Evolutionary conservation across 352 stramenopile genomes (phyloP), one percentile per base, ranked within the genome.

Genomic region (Globisporangium megalacanthum): DNA sequence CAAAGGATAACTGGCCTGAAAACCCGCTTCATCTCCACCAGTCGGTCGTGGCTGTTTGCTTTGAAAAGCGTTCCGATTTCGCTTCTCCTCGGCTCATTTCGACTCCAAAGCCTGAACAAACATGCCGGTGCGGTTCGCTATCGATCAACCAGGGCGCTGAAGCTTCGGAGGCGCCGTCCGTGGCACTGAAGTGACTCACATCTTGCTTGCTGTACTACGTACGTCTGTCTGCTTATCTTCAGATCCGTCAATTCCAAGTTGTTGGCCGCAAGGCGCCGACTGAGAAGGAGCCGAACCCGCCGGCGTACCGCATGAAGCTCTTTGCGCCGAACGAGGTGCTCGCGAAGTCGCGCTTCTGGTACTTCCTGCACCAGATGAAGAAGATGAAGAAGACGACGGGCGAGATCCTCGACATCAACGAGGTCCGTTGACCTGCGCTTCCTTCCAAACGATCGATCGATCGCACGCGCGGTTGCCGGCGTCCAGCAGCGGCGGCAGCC

Each of bases 351-450:
- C 97, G 98, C 76, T 99, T 99, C 90, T 99, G 97, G 97, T 99
- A 99, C 88, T 99, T 99, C 85, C 95, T 99, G 73, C 97, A 99
- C 80, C 96, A 99, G 88, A 99, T 99, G 87, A 95, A 97, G 70
- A 99, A 99, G 90, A 99, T 99, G 97, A 99, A 99, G 94, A 99
- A 99, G 92, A 99, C 96, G 56, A 99, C 97, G 52, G 98, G 97
- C 75, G 97, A 99, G 81, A 99, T 99, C 77, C 81, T 99, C 55
- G 94, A 98, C 79, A 83, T 98, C 65, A 98, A 98, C 73, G 97
- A 99, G 89, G 89, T 98, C 61, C 68, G 84, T 89, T 71, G 50
- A 58, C 15, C 13, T 20, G 11, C 14, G 14, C 39, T 6, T 14
- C 39, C 19, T 10, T n/a, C 17, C 17, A 13, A 22, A 4, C 29